Evolutionary conservation across 2,329 filamentous ascomycete species (phyloP).

Genomic region (Plectosphaerella plurivora): DNA sequence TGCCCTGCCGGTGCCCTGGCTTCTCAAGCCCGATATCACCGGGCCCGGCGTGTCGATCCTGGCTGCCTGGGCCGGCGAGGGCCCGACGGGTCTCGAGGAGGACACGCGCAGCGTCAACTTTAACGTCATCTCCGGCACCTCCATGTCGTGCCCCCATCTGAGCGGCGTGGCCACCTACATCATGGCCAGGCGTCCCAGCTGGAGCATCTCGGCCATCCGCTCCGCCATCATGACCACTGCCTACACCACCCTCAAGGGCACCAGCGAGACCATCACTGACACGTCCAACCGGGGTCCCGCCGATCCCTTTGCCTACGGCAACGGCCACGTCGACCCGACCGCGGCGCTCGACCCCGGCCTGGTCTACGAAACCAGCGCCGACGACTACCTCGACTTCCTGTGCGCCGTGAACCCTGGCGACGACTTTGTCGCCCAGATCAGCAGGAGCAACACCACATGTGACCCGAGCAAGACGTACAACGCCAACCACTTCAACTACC

Average conservation of each 20-base stretch:
- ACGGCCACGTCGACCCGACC: conserved; percentile 12
- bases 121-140: conserved; percentile 11
- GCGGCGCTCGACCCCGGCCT: conserved; percentile 16
- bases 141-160: conserved; percentile 12
- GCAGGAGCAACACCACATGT: conserved; percentile 6
- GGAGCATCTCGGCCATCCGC: conserved; percentile 7
- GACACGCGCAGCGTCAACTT: conserved; percentile 4
- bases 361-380: conserved; percentile 13
- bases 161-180: conserved; percentile 8
- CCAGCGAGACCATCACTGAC: not conserved
- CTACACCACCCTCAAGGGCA: conserved; percentile 2
- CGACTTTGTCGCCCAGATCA: conserved; percentile 3
- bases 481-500: conserved; percentile 10
- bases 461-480: conserved; percentile 1
- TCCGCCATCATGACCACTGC: conserved; percentile 10
- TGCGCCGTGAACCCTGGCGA: conserved; percentile 16
- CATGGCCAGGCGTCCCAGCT: conserved; percentile 8
- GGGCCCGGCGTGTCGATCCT: conserved; percentile 9
- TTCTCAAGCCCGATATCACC: conserved; percentile 12
- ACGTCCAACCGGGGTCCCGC: not conserved
- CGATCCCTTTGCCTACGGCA: conserved; percentile 7
- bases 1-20: conserved; percentile 1
- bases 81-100: not conserved
- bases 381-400: conserved; percentile 16
- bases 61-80: conserved; percentile 5